A percentile compares a stretch with the other conserved stretches of the same genome.
Conservation (phyloP, 2,329 filamentous ascomycete species). For the Colletotrichum lupini region DNA sequence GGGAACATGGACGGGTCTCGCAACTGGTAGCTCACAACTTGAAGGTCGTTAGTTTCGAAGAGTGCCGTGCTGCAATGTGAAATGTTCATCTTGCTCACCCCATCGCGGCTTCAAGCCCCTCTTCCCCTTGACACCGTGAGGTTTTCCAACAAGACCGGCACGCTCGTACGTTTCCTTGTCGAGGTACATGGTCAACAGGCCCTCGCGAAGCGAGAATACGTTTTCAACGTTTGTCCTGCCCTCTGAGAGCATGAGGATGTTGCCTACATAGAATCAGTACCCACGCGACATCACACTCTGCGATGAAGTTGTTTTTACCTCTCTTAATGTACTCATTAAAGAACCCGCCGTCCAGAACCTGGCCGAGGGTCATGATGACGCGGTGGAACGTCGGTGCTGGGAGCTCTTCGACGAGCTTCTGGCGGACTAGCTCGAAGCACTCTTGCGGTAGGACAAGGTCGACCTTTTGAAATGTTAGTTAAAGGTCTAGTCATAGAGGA, state of each 20-base stretch:
- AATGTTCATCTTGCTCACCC: constrained; percentile 59
- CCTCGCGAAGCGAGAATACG: constrained; percentile 76
- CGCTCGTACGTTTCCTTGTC: constrained; percentile 86
- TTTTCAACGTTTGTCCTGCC: constrained; percentile 78
- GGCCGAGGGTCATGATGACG: constrained; percentile 77
- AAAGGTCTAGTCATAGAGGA: no score
- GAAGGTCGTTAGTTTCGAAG: constrained; percentile 40
- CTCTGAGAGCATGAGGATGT: constrained; percentile 86
- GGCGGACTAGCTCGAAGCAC: constrained; percentile 63
- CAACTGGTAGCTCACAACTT: constrained; percentile 83
- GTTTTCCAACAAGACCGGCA: constrained; percentile 81
- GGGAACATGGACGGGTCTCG: constrained; percentile 79
- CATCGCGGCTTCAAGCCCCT: constrained; percentile 76
- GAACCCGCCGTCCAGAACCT: constrained; percentile 79
- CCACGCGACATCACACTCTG: no score
- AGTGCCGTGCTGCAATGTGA: neutral
- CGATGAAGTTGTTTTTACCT: constrained; percentile 56
- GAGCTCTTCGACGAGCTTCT: constrained; percentile 57
- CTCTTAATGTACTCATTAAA: constrained; percentile 88
- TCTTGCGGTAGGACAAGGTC: constrained; percentile 80
- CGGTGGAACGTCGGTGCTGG: constrained; percentile 67
- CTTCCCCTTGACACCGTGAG: constrained; percentile 68
- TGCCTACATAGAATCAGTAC: constrained; percentile 62
- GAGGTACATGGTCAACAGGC: constrained; percentile 79
- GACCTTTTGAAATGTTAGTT: constrained; percentile 51